Evolutionary conservation across 352 stramenopile species (phyloP), one percentile per base, ranked within the genome.

Genomic region (Pythium chondricola): DNA sequence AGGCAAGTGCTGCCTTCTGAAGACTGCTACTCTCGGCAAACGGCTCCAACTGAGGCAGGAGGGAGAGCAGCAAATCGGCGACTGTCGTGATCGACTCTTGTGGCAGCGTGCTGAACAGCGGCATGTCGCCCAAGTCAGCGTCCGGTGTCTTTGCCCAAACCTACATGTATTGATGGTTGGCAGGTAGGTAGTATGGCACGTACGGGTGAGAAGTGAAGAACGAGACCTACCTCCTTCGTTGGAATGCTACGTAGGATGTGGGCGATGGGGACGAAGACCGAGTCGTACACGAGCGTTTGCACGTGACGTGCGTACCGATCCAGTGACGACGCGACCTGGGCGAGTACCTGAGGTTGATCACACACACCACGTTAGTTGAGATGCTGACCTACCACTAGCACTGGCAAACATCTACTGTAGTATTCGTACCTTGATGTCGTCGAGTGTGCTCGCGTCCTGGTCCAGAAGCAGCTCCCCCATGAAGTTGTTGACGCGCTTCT

Each of bases 61-160:
- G 65, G 27, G 82, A 93, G 24, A 91, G 54, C 42, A 91, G 48
- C 24, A 90, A 54, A 24, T 93, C 82, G 5, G 82, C 82, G 16
- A 90, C 78, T 32, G 67, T 64, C 8, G 82, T 93, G 52, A 93
- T 90, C 60, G 90, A 93, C 44, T 93, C 82, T 61, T 93, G 79
- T 10, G 82, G 82, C 14, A 93, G 58, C 47, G 69, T 77, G 43
- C 74, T 90, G 55, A 91, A 89, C 20, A 71, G 72, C 24, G 79
- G 83, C 29, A 93, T 37, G 33, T 91, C 77, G 13, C 69, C 70
- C 1, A 82, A 47, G 11, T 52, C 44, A 11, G 56, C 62, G 30
- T 83, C 65, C 11, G 71, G 61, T 9, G 60, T 53, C 47, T 83
- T 80, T 9, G 33, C 52, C 74, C 74, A 88, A 52, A 53, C 73